phyloP scores from a whole-genome alignment of 768 basidiomycete species.

The Russula vinacea region DNA sequence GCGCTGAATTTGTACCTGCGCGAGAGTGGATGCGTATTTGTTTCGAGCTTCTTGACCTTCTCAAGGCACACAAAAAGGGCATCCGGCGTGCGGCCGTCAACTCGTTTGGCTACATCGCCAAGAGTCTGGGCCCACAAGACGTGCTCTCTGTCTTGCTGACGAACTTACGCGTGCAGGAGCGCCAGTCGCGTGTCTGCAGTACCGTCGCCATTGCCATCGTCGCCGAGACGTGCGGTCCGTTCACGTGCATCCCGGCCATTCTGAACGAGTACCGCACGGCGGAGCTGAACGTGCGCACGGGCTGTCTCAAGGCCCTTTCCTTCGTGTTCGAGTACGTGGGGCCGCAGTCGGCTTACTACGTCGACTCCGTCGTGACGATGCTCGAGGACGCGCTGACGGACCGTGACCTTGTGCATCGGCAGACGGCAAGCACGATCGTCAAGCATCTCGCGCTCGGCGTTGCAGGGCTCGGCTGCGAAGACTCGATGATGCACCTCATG shows the following conservation, averaged over 20 bases:
- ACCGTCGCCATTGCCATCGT: slow-evolving; percentile 98
- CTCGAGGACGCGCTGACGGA: slow-evolving; percentile 98
- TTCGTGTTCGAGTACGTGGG: slow-evolving; percentile 99
- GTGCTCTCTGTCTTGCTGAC: slow-evolving; percentile 94
- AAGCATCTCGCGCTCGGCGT: slow-evolving; percentile 97
- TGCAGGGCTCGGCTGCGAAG: slow-evolving; percentile 95
- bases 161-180: slow-evolving; percentile 96
- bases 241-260: slow-evolving; percentile 98
- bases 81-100: slow-evolving; percentile 99
- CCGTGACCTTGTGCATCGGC: slow-evolving; percentile 95
- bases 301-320: slow-evolving; percentile 95
- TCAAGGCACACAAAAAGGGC: slow-evolving; percentile 99
- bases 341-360: slow-evolving; percentile 93
- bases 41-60: slow-evolving; percentile 92
- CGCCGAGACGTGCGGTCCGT: slow-evolving; percentile 91
- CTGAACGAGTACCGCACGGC: slow-evolving; percentile 98
- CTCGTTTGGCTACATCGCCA: slow-evolving; percentile 99
- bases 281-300: slow-evolving; percentile 97
- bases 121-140: slow-evolving; percentile 98
- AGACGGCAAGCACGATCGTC: slow-evolving; percentile 97
- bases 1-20: slow-evolving; percentile 97
- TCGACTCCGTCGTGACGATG: slow-evolving; percentile 95
- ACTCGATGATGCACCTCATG: slow-evolving; percentile 96
- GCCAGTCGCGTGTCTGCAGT: slow-evolving; percentile 96
- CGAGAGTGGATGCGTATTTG: slow-evolving; percentile 99